A percentile compares a stretch with the other conserved stretches of the same genome.
Conservation (phyloP, 2,329 filamentous ascomycete genomes). For the Trichoderma guizhouense region DNA sequence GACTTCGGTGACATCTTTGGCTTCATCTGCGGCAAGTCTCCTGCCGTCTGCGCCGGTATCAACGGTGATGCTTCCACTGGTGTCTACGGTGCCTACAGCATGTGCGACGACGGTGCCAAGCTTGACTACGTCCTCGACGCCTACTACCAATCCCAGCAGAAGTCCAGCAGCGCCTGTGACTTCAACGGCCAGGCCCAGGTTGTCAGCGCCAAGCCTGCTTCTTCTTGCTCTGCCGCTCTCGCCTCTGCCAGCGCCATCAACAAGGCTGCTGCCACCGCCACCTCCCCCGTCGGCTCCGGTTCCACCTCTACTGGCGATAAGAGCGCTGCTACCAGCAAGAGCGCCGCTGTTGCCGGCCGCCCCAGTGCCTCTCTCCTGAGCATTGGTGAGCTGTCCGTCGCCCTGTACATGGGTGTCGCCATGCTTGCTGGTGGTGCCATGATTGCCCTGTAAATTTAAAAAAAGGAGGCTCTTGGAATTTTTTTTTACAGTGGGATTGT, state of each 20-base stretch:
- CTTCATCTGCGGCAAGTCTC: conserved; percentile 62
- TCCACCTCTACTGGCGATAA: conserved; percentile 26
- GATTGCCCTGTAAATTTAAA: conserved; percentile 47
- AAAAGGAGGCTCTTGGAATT: neutral
- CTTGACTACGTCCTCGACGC: conserved; percentile 70
- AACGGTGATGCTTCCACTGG: conserved; percentile 63
- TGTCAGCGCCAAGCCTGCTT: conserved; percentile 45
- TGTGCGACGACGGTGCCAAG: conserved; percentile 69
- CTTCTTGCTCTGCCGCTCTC: conserved; percentile 57
- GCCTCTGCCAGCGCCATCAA: conserved; percentile 59
- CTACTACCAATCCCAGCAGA: conserved; percentile 62
- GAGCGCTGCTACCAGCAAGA: conserved; percentile 29
- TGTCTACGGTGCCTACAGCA: conserved; percentile 72
- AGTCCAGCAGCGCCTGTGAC: conserved; percentile 59
- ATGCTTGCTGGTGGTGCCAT: conserved; percentile 51
- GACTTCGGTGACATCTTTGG: conserved; percentile 68
- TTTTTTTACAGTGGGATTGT: neutral
- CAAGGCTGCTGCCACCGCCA: conserved; percentile 45
- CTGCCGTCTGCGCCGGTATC: conserved; percentile 64
- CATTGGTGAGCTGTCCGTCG: conserved; percentile 47
- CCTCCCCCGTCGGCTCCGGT: conserved; percentile 30
- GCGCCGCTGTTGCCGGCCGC: conserved; percentile 37
- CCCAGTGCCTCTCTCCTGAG: conserved; percentile 40
- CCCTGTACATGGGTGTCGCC: conserved; percentile 51
- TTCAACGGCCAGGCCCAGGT: conserved; percentile 65